Percentiles rank a stretch among this genome's conserved stretches.
Conservation (phyloP, 441 rosid species). For the Arabidopsis lyrata region DNA sequence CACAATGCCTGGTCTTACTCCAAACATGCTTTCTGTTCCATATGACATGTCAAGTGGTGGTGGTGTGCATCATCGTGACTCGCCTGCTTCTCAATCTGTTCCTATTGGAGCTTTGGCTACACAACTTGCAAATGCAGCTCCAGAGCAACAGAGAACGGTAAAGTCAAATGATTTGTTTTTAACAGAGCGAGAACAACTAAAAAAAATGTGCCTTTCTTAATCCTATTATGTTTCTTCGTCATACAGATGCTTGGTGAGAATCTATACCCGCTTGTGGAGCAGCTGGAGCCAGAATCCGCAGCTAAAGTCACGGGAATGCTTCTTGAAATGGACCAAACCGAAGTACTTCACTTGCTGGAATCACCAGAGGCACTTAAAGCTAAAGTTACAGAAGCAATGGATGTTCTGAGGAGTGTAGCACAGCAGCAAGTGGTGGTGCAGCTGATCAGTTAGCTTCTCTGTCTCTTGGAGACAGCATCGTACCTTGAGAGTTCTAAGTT, state of each 20-base stretch:
- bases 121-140: conserved; percentile 67
- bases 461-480: conserved; percentile 61
- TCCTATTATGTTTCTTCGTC: background rate
- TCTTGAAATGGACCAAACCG: conserved; percentile 81
- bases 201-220: background rate
- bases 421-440: conserved; percentile 54
- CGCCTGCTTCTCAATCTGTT: conserved; percentile 54
- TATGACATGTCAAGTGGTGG: conserved; percentile 55
- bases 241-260: conserved; percentile 74
- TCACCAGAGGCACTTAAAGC: conserved; percentile 74
- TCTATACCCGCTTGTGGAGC: conserved; percentile 72
- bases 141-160: conserved; percentile 64
- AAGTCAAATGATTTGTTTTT: background rate
- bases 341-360: conserved; percentile 73
- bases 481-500: conserved; percentile 48
- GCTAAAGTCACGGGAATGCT: conserved; percentile 85
- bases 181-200: background rate
- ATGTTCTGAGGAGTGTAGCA: conserved; percentile 67
- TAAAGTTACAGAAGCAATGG: conserved; percentile 76
- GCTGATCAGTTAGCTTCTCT: conserved; percentile 65
- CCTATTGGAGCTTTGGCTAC: conserved; percentile 59
- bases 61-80: conserved; percentile 46
- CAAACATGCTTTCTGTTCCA: conserved; percentile 61
- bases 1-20: conserved; percentile 55
- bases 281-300: conserved; percentile 65